Base-by-base conservation (phyloP, 768 basidiomycete genomes). In the Pholiota conissans region DNA sequence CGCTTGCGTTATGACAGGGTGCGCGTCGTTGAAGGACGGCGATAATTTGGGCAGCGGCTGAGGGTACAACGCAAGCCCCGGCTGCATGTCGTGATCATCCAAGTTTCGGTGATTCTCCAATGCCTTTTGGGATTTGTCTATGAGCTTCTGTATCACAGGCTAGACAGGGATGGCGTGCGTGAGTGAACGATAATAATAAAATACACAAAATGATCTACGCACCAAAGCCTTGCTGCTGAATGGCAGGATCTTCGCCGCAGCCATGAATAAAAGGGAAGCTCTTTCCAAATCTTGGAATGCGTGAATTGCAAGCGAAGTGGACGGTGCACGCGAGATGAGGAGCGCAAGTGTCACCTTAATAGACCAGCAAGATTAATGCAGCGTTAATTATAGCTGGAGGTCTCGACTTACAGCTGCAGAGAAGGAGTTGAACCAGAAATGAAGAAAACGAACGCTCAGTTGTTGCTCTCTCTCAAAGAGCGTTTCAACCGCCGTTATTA, bases 401-500 rank as follows among this genome's bases (percentile, higher is more conserved):
- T 8, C 13, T 22, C 30, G 5, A 76, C 86, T 71, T 67, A 88
- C 88, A 57, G 84, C 84, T 7, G 85, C 85, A 42, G 88, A 88
- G 67, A 88, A 89, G 18, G 82, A 76, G 64, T 90, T 88, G 57
- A 86, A 85, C 89, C 89, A 91, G 63, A 88, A 84, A 67, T 84
- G 81, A 69, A 87, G 78, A 62, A 88, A 86, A 28, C 89, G 79
- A 51, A 80, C 79, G 60, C 82, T 84, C 49, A 90, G 69, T 61
- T 85, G 81, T 7, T 83, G 80, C 65, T 87, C 82, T 59, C 80
- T 76, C 35, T 79, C 73, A 67, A 81, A 85, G 22, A 89, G 71
- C 32, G 74, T 76, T 59, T 84, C 80, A 16, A 88, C 70, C 2
- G 82, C 77, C 61, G 78, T 77, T 28, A 89, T 83, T 51, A 90